Evolutionary conservation across 106 monocot species (phyloP).

Genomic region (Narthecium ossifragum): DNA sequence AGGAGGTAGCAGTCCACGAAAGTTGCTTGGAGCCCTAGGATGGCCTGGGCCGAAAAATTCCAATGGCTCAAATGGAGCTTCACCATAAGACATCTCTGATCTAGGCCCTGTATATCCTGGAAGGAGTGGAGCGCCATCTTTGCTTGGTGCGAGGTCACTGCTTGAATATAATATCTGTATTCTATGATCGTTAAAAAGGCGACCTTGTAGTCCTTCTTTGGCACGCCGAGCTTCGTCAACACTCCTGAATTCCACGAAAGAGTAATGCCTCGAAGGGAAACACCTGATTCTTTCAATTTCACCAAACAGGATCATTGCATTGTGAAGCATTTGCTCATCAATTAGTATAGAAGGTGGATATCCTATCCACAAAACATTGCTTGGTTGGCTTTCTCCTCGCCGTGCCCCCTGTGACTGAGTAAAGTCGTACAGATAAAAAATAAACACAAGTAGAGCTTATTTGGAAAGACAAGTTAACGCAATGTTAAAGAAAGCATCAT

Average conservation of each 20-base stretch:
- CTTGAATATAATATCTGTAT: conserved; percentile 75
- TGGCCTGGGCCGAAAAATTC: conserved; percentile 28
- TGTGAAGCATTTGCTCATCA: conserved; percentile 85
- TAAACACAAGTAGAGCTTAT: conserved; percentile 3
- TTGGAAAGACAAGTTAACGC: too few species aligned
- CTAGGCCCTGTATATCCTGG: conserved; percentile 20
- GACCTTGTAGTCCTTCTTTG: conserved; percentile 84
- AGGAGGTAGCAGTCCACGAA: conserved; percentile 27
- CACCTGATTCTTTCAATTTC: conserved; percentile 75
- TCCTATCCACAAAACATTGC: conserved; percentile 73
- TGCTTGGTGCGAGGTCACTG: conserved; percentile 30
- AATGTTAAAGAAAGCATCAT: too few species aligned
- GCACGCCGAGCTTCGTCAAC: conserved; percentile 87
- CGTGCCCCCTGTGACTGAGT: conserved; percentile 6
- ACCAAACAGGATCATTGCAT: conserved; percentile 94
- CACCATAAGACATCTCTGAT: conserved; percentile 41
- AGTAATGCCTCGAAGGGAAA: conserved; percentile 54
- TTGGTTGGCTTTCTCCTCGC: conserved; percentile 36
- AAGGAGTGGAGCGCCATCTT: conserved; percentile 24
- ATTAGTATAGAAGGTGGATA: conserved; percentile 68
- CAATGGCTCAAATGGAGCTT: conserved; percentile 34
- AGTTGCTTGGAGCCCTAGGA: conserved; percentile 23
- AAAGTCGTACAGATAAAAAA: not conserved
- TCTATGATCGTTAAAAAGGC: conserved; percentile 87
- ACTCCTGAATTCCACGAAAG: conserved; percentile 88